A percentile compares a stretch with the other conserved stretches of the same genome.
phyloP scores from a whole-genome alignment of 805 yeast species.

The Isabelozyma heimii region DNA sequence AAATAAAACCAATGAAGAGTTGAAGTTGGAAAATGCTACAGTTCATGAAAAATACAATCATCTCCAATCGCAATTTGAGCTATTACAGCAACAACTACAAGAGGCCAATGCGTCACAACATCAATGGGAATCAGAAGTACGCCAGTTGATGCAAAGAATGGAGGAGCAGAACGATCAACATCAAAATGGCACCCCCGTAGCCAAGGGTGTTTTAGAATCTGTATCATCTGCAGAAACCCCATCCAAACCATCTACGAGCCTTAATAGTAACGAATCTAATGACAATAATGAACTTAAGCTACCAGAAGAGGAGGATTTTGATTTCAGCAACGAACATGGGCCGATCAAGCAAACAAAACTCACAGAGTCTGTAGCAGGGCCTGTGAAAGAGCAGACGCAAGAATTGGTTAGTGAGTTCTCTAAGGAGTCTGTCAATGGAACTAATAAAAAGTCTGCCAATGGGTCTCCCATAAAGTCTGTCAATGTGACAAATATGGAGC shows the following conservation, averaged over 20 bases:
- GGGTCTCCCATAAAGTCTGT: no score
- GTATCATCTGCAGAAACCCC: background rate
- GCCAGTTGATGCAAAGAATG: background rate
- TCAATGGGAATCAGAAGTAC: background rate
- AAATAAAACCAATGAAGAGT: background rate
- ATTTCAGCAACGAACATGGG: background rate
- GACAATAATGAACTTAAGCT: background rate
- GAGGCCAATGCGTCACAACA: background rate
- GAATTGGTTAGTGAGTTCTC: no score
- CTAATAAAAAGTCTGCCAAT: no score
- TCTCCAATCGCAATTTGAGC: background rate
- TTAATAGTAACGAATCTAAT: background rate
- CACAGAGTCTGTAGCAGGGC: no score
- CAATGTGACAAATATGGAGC: no score
- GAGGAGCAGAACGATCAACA: background rate
- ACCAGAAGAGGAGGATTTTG: background rate
- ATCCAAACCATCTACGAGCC: background rate
- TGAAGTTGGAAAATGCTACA: background rate
- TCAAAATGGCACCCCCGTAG: no score
- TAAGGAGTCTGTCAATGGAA: no score
- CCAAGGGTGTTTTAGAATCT: no score
- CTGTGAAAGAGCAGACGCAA: no score
- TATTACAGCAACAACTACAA: background rate
- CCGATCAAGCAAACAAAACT: no score
- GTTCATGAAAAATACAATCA: background rate